Evolutionary conservation across 108 stramenopile species (phyloP).

Genomic region (Cyclotella cryptica): DNA sequence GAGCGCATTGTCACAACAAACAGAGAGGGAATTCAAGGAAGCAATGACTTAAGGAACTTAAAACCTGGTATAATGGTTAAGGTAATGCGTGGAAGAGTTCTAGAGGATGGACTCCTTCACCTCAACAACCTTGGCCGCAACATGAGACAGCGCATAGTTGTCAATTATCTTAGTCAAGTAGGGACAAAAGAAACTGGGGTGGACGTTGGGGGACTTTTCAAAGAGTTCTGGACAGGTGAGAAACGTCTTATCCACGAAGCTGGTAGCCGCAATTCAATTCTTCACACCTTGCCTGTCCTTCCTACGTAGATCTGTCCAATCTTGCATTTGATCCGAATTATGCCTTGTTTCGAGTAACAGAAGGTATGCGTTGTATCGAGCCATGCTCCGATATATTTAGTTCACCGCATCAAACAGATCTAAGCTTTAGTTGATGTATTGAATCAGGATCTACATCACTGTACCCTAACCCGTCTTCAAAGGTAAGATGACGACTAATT

Average conservation of each 20-base stretch:
- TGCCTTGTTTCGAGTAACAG: conserved; percentile 91
- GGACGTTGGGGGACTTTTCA: conserved; percentile 98
- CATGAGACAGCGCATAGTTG: conserved; percentile 81
- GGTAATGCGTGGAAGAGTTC: conserved; percentile 82
- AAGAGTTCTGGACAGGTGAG: conserved; percentile 92
- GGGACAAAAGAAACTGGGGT: conserved; percentile 89
- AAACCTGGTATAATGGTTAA: conserved; percentile 80
- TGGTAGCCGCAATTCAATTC: background rate
- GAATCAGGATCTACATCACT: conserved; percentile 56
- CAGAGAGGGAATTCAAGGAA: conserved; percentile 63
- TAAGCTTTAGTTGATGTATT: background rate
- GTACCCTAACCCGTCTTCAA: conserved; percentile 94
- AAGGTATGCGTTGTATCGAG: conserved; percentile 53
- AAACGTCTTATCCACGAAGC: background rate
- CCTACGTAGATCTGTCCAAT: conserved; percentile 67
- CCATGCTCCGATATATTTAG: background rate
- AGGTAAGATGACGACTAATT: conserved; percentile 19
- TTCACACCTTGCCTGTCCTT: conserved; percentile 16
- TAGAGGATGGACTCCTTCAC: conserved; percentile 85
- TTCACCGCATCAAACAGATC: background rate
- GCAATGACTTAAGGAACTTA: conserved; percentile 60
- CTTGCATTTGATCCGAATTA: conserved; percentile 92
- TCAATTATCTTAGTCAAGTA: conserved; percentile 85
- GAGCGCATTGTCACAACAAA: conserved; percentile 81
- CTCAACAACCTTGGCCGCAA: conserved; percentile 83